Percentiles rank a stretch among this genome's conserved stretches.
Conservation (phyloP, 345 rosid genomes). For the Syzygium aqueum region DNA sequence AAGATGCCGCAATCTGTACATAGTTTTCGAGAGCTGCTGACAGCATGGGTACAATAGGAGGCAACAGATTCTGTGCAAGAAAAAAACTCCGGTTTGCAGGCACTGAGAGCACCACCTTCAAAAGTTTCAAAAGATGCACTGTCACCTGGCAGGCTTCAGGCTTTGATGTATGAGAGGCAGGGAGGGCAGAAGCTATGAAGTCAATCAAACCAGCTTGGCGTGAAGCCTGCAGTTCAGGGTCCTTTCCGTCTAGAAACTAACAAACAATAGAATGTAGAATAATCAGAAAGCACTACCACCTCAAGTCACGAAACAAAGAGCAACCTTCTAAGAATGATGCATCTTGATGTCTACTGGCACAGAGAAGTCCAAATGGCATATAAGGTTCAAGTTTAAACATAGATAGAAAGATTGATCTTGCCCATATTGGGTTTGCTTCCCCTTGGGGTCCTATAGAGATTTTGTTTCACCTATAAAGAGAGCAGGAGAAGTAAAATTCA, state of each 20-base stretch:
- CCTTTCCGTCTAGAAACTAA: constrained; percentile 73
- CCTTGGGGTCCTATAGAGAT: background rate
- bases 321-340: background rate
- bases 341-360: background rate
- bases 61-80: constrained; percentile 67
- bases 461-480: background rate
- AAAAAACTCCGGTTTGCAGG: constrained; percentile 59
- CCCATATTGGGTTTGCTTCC: background rate
- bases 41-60: constrained; percentile 68
- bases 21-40: constrained; percentile 71
- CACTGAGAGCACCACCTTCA: constrained; percentile 49
- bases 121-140: constrained; percentile 55
- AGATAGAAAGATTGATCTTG: background rate
- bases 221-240: constrained; percentile 64
- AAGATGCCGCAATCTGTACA: constrained; percentile 66
- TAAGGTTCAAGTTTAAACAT: background rate
- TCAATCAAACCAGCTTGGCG: constrained; percentile 76
- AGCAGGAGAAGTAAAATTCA: background rate
- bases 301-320: background rate
- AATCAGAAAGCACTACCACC: background rate
- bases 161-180: constrained; percentile 72
- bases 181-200: constrained; percentile 68
- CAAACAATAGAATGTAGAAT: background rate
- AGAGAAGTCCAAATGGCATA: background rate
- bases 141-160: constrained; percentile 81